A percentile compares a stretch with the other conserved stretches of the same genome.
phyloP scores from a whole-genome alignment of 257 asterid species.

The Sherardia arvensis region DNA sequence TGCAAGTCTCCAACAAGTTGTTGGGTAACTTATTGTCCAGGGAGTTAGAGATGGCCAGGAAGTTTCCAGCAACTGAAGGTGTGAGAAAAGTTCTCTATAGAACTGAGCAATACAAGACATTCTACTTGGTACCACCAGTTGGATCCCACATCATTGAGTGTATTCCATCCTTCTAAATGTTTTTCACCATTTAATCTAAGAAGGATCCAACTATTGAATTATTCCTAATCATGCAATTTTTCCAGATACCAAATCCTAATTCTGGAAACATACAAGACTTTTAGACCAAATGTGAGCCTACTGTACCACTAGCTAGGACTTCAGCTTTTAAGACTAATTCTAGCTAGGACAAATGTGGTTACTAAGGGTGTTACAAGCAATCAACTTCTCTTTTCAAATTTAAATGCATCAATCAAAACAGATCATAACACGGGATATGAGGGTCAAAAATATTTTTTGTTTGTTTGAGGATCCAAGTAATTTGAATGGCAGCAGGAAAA shows the following conservation, averaged over 20 bases:
- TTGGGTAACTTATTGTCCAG: background rate
- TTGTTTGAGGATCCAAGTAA: background rate
- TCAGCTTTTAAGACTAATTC: background rate
- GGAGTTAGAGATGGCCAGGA: background rate
- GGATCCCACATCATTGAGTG: background rate
- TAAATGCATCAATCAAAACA: background rate
- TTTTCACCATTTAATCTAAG: background rate
- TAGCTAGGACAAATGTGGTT: too few relatives aligned
- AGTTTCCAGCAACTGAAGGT: background rate
- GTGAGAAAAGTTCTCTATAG: background rate
- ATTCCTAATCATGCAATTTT: background rate
- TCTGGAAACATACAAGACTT: background rate
- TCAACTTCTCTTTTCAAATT: background rate
- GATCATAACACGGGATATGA: background rate
- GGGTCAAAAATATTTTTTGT: background rate
- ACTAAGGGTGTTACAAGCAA: background rate
- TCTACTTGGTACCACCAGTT: background rate
- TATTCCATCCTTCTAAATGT: background rate
- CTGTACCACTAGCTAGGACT: background rate
- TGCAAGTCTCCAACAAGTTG: background rate
- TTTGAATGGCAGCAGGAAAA: background rate
- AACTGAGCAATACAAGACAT: background rate
- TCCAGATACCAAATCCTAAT: too few relatives aligned
- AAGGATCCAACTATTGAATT: background rate
- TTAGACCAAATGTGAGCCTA: background rate